A percentile compares a stretch with the other conserved stretches of the same genome.
Evolutionary conservation across 1,284 basidiomycete species (phyloP).

Genomic region (Apiotrichum gamsii): DNA sequence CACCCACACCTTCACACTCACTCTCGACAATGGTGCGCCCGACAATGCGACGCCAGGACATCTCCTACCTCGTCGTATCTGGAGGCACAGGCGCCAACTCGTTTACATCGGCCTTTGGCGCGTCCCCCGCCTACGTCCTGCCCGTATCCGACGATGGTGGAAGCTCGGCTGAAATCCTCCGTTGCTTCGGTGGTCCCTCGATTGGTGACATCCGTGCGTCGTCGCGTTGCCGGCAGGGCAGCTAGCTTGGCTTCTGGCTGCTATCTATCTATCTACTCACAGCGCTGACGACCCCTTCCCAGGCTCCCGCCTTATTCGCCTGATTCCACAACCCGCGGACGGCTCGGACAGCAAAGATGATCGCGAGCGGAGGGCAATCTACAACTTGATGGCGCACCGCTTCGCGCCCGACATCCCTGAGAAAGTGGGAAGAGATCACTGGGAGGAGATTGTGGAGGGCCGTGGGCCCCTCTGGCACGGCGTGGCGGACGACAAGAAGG

Average conservation of each 20-base stretch:
- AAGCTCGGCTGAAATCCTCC: slow-evolving; percentile 47
- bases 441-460: slow-evolving; percentile 90
- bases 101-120: slow-evolving; percentile 50
- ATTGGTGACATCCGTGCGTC: slow-evolving; percentile 50
- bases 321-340: slow-evolving; percentile 46
- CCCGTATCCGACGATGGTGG: slow-evolving; percentile 54
- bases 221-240: no score
- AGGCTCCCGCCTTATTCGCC: slow-evolving; percentile 51
- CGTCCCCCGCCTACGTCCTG: slow-evolving; percentile 47
- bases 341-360: slow-evolving; percentile 22
- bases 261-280: no score
- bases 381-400: slow-evolving; percentile 70
- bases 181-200: slow-evolving; percentile 50
- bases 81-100: slow-evolving; percentile 53
- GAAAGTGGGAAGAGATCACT: slow-evolving; percentile 74
- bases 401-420: slow-evolving; percentile 64
- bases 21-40: no score
- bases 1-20: no score
- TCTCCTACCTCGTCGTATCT: slow-evolving; percentile 49
- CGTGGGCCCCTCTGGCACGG: slow-evolving; percentile 75
- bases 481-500: slow-evolving; percentile 86
- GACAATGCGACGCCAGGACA: not conserved
- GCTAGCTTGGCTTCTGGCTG: no score
- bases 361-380: slow-evolving; percentile 56
- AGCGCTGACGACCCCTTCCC: not conserved